phyloP scores from a whole-genome alignment of 1,284 basidiomycete genomes.

The Leccinum colubrinum region DNA sequence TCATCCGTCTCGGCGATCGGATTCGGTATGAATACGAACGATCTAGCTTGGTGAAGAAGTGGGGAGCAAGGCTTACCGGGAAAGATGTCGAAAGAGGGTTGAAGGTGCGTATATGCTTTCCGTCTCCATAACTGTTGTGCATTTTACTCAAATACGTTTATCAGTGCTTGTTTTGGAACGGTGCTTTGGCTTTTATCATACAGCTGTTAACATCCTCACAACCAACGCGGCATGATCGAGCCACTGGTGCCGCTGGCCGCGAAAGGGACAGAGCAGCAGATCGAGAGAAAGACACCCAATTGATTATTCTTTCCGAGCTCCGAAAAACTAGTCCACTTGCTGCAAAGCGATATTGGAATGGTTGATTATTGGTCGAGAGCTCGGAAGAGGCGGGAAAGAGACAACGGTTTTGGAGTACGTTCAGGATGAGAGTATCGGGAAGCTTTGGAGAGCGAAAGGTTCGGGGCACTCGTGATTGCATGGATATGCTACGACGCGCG shows the following conservation, averaged over 20 bases:
- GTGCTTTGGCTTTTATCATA: neutral
- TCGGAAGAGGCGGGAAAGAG: constrained; percentile 41
- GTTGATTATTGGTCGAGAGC: constrained; percentile 70
- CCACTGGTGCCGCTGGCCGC: constrained; percentile 27
- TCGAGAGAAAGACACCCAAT: constrained; percentile 32
- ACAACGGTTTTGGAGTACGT: constrained; percentile 43
- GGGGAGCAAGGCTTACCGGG: constrained; percentile 80
- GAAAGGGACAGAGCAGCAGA: constrained; percentile 25
- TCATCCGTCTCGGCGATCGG: constrained; percentile 1
- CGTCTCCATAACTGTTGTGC: neutral
- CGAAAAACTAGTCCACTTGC: constrained; percentile 41
- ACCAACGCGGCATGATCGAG: constrained; percentile 17
- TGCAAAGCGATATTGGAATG: constrained; percentile 71
- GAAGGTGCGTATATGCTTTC: constrained; percentile 46
- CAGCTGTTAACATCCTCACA: constrained; percentile 54
- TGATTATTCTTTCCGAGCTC: constrained; percentile 53
- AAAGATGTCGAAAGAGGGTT: constrained; percentile 70
- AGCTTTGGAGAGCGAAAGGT: constrained; percentile 76
- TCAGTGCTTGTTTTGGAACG: neutral
- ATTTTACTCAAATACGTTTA: neutral
- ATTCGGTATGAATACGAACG: constrained; percentile 42
- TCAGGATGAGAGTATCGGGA: constrained; percentile 47
- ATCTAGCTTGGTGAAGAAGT: constrained; percentile 64
- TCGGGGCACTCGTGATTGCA: neutral
- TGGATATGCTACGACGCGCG: neutral